Base-by-base conservation (phyloP, 83 land plant species). In the Picea mariana region DNA sequence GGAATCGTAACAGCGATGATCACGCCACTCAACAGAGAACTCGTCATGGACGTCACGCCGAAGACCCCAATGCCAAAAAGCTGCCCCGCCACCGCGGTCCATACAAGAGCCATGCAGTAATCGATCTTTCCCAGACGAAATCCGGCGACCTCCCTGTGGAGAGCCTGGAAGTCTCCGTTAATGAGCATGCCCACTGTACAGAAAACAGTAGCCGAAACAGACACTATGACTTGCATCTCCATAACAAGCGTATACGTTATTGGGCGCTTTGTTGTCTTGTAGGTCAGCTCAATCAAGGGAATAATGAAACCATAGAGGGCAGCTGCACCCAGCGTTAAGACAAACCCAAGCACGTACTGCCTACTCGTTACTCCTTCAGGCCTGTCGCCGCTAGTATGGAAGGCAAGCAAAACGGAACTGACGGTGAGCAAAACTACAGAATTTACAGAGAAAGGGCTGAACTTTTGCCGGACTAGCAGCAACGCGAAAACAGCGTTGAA, bases 191-290 rank as follows among this genome's bases (percentile, higher is more conserved):
- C 94, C 18, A 92, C 77, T 0, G 89, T 83, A 82, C 90, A 82
- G 17, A 92, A 75, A 59, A 47, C 78, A 27, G 92, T 86, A 4
- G 90, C 94, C 16, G 85, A 88, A 20, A 88, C 34, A 20, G 82
- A 88, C 73, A 90, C 81, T 15, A 90, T 81, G 77, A 86, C 24
- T 81, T 92, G 89, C 79, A 88, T 77, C 89, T 92, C 92, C 87
- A 92, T 55, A 15, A 86, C 92, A 65, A 90, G 81, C 5, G 68
- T 59, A 40, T 82, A 84, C 20, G 83, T 86, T 8, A 87, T 69
- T 9, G 2, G 65, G 75, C 84, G 87, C 67, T 68, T 80, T 0
- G 82, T 81, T 69, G 69, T 87, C 84, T 47, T 85, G 79, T 84
- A 90, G 6, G 59, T 82, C 26, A 87, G 38, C 83, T 92, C 90